These are phyloP conservation scores for Phycomyces blakesleeanus DNA, from an alignment of 192 early-diverging fungal species.

Conservation along the genomic window DNA sequence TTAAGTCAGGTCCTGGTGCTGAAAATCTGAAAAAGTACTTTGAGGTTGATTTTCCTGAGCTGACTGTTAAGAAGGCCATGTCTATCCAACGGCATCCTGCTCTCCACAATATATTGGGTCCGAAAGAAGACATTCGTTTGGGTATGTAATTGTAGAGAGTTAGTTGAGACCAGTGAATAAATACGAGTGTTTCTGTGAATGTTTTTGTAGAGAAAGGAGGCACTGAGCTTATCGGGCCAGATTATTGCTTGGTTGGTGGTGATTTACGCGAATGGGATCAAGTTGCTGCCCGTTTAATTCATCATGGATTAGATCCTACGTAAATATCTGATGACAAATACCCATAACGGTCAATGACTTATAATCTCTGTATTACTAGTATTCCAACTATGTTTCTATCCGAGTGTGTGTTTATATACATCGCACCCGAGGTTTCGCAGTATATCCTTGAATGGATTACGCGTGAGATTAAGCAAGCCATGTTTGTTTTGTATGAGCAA, in stretches of 20 bases:
- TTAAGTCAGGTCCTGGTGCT: conserved; percentile 40
- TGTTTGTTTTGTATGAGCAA: conserved; percentile 88
- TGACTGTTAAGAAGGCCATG: conserved; percentile 74
- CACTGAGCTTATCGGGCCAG: conserved; percentile 60
- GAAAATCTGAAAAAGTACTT: conserved; percentile 49
- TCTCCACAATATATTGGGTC: conserved; percentile 35
- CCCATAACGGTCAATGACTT: neutral
- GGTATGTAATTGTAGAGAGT: too few species aligned
- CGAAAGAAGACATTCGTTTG: conserved; percentile 25
- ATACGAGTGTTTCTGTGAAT: neutral
- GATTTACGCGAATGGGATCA: conserved; percentile 72
- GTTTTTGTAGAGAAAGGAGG: conserved; percentile 56
- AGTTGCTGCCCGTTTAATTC: conserved; percentile 57
- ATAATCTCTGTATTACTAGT: conserved; percentile 26
- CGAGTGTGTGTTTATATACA: conserved; percentile 92
- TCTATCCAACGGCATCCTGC: conserved; percentile 49
- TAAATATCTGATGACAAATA: conserved; percentile 11
- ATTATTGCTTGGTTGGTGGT: conserved; percentile 73
- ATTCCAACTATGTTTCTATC: conserved; percentile 86
- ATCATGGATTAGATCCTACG: conserved; percentile 55
- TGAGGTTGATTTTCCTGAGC: conserved; percentile 92
- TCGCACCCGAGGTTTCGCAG: conserved; percentile 63
- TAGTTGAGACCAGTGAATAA: neutral
- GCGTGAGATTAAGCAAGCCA: conserved; percentile 35
- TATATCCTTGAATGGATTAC: conserved; percentile 72